Percentiles rank a stretch among this genome's conserved stretches.
Evolutionary conservation across 768 basidiomycete species (phyloP).

Genomic region (Lepiota venenata): DNA sequence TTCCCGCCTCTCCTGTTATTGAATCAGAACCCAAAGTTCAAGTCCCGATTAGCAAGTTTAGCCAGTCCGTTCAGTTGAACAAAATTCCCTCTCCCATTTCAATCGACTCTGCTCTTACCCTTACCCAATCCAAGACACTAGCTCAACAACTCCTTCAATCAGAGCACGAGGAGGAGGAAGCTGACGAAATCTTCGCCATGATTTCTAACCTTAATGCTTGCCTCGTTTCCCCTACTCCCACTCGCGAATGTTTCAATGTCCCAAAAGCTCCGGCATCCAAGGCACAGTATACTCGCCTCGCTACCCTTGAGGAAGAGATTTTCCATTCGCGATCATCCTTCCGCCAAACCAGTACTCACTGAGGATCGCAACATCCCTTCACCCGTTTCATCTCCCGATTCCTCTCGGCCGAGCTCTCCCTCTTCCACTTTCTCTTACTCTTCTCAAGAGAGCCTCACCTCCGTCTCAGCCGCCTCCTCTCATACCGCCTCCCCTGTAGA

Average conservation of each 20-base stretch:
- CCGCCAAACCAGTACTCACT: constrained; percentile 16
- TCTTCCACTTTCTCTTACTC: constrained; percentile 32
- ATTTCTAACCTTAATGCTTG: constrained; percentile 23
- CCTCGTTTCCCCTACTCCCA: constrained; percentile 33
- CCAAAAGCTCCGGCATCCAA: constrained; percentile 9
- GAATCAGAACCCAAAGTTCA: constrained; percentile 14
- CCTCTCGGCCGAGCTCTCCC: constrained; percentile 39
- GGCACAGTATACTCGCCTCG: constrained; percentile 18
- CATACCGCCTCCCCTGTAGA: constrained; percentile 20
- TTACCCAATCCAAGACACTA: constrained; percentile 23
- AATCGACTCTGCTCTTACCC: constrained; percentile 18
- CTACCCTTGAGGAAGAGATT: constrained; percentile 8
- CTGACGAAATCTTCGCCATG: constrained; percentile 34
- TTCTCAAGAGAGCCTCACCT: constrained; percentile 29
- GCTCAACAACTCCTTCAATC: constrained; percentile 32
- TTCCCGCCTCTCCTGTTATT: constrained; percentile 15
- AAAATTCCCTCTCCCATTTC: constrained; percentile 18
- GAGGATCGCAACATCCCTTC: neutral
- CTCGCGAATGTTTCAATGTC: constrained; percentile 24
- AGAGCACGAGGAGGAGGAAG: constrained; percentile 25
- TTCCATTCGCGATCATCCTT: constrained; percentile 6
- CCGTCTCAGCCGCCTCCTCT: constrained; percentile 27
- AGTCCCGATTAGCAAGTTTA: constrained; percentile 27
- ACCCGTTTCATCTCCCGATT: constrained; percentile 14
- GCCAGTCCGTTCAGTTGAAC: constrained; percentile 15